phyloP scores from a whole-genome alignment of 2,329 filamentous ascomycete genomes.

The Alternaria panax region DNA sequence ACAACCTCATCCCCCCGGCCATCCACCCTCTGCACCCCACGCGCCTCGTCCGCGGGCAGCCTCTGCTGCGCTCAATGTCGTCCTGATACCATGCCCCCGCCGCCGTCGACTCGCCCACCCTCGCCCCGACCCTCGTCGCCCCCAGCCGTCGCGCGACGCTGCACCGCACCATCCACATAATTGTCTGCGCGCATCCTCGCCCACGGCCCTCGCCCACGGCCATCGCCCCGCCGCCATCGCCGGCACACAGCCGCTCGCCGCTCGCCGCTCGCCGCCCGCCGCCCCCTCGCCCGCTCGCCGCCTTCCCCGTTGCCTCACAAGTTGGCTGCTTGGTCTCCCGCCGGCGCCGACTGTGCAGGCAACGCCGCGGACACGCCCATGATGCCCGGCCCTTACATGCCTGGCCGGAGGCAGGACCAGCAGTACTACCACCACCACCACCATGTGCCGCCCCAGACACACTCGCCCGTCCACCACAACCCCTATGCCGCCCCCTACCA shows the following conservation, averaged over 20 bases:
- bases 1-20: conserved; percentile 18
- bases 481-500: conserved; percentile 47
- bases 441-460: conserved; percentile 28
- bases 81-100: conserved; percentile 47
- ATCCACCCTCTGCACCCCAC: conserved; percentile 17
- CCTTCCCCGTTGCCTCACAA: conserved; percentile 46
- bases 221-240: conserved; percentile 7
- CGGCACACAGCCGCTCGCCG: conserved; percentile 1
- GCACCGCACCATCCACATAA: conserved; percentile 34
- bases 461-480: conserved; percentile 28
- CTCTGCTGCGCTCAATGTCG: conserved; percentile 46
- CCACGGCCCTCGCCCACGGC: conserved; percentile 8
- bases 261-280: conserved; percentile 6
- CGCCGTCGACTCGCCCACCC: conserved; percentile 30
- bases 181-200: conserved; percentile 21
- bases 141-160: conserved; percentile 38
- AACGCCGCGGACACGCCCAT: conserved; percentile 65
- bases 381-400: conserved; percentile 71
- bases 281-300: conserved; percentile 18
- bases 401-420: conserved; percentile 53
- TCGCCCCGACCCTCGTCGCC: conserved; percentile 22
- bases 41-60: conserved; percentile 31
- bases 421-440: conserved; percentile 45
- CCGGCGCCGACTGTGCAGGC: conserved; percentile 51
- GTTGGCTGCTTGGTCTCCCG: conserved; percentile 48